Evolutionary conservation across 2,329 filamentous ascomycete genomes (phyloP), one percentile per base, ranked within the genome.

Genomic region (Ophiosphaerella narmari): DNA sequence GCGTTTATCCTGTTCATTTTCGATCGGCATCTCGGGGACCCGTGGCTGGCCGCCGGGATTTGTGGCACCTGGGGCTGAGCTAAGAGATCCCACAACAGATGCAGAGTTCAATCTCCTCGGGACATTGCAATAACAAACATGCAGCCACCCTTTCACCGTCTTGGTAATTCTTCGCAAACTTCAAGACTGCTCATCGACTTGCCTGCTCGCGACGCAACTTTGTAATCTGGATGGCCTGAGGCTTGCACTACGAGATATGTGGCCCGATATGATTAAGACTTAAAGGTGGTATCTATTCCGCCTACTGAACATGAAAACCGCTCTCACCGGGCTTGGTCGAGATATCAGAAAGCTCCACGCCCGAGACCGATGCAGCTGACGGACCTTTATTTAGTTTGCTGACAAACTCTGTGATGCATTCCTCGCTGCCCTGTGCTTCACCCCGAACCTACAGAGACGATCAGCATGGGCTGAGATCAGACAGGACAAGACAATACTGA

Each of bases 351-450:
- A 86, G 84, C 55, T 92, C 87, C 7, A 96, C 76, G 61, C 87
- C 86, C 33, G 85, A 84, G 0, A 97, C 93, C 21, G 82, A 82
- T 1, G 92, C 86, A 47, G 84, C 79, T 1, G 80, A 77, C 0
- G 92, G 92, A 0, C 93, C 93, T 44, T 84, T 81, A 64, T 91
- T 82, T 39, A 97, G 77, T 55, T 90, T 86, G 60, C 87, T 84
- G 32, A 96, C 75, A 58, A 97, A 88, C 47, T 85, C 82, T 44
- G 85, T 74, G 23, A 97, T 71, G 2, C 81, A 74, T 0, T 84
- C 80, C 1, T 86, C 80, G 2, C 82, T 79, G 26, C 91, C 92
- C 70, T 97, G 93, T 5, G 87, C 91, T 75, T 97, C 92, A 23
- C 93, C 93, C 67, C 90, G 85, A 39, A 97, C 92, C 90, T 96